Evolutionary conservation across 805 yeast genomes (phyloP).

Genomic region (Yarrowia sp.): DNA sequence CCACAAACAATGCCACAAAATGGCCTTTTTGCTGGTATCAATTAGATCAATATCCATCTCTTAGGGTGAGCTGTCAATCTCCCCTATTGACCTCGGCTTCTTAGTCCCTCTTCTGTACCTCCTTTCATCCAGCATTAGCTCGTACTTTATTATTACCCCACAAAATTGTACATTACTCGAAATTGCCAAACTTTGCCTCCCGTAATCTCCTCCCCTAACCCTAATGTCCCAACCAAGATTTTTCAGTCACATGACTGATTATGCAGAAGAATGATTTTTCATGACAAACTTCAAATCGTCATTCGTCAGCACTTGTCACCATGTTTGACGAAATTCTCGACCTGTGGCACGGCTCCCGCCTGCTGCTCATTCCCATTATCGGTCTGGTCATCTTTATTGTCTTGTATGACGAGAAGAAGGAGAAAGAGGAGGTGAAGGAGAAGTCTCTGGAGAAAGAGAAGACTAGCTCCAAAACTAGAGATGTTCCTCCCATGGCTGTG

Average conservation of each 20-base stretch:
- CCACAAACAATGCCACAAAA: too few relatives aligned
- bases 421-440: neutral
- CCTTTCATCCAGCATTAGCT: too few relatives aligned
- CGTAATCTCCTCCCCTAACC: neutral
- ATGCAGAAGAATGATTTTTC: slow-evolving; percentile 8
- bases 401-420: slow-evolving; percentile 25
- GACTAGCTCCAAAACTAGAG: too few relatives aligned
- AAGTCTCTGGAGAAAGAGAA: too few relatives aligned
- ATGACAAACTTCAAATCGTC: slow-evolving; percentile 10
- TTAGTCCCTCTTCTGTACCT: too few relatives aligned
- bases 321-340: slow-evolving; percentile 22
- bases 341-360: slow-evolving; percentile 41
- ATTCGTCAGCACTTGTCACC: slow-evolving; percentile 4
- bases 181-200: neutral
- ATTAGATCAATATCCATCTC: too few relatives aligned
- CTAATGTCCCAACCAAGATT: neutral
- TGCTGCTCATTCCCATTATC: slow-evolving; percentile 39
- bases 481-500: slow-evolving; percentile 43
- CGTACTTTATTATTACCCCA: neutral
- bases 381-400: slow-evolving; percentile 29
- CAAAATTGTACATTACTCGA: neutral
- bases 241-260: slow-evolving; percentile 22
- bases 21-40: too few relatives aligned
- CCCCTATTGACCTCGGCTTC: too few relatives aligned
- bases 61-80: too few relatives aligned